phyloP scores from a whole-genome alignment of 805 yeast genomes.

The Wickerhamomyces kurtzmanii region DNA sequence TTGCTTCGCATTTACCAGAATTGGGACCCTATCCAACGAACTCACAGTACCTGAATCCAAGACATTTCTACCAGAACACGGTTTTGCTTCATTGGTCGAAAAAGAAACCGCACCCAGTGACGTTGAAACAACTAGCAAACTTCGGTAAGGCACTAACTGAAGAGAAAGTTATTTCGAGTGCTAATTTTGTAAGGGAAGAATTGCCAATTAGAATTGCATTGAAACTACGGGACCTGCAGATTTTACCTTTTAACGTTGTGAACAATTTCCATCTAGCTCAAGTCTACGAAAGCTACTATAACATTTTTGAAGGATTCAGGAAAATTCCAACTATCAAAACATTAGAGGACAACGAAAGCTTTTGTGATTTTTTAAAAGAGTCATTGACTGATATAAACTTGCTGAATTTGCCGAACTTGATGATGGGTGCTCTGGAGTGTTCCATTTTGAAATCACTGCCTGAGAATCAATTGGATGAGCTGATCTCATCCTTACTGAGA shows the following conservation, averaged over 20 bases:
- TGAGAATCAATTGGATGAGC: conserved; percentile 52
- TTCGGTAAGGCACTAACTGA: conserved; percentile 73
- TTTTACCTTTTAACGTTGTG: conserved; percentile 73
- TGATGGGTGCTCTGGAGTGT: conserved; percentile 89
- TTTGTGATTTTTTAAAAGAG: conserved; percentile 52
- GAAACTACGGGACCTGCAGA: conserved; percentile 70
- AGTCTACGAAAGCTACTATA: conserved; percentile 83
- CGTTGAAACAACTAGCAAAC: conserved; percentile 82
- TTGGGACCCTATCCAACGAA: conserved; percentile 28
- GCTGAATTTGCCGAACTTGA: conserved; percentile 73
- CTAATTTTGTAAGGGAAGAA: conserved; percentile 82
- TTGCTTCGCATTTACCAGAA: conserved; percentile 22
- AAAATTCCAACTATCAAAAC: conserved; percentile 58
- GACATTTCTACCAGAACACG: conserved; percentile 82
- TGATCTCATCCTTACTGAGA: conserved; percentile 70
- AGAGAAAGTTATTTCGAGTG: conserved; percentile 72
- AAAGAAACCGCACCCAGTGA: conserved; percentile 78
- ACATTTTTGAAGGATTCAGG: conserved; percentile 79
- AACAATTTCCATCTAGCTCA: conserved; percentile 80
- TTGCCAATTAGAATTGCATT: conserved; percentile 78
- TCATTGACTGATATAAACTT: conserved; percentile 71
- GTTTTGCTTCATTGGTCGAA: conserved; percentile 53
- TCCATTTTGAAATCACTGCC: conserved; percentile 51
- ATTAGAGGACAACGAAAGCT: conserved; percentile 64
- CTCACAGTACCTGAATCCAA: conserved; percentile 42